phyloP scores from a whole-genome alignment of 1,284 basidiomycete species.

The Apiotrichum gracile region DNA sequence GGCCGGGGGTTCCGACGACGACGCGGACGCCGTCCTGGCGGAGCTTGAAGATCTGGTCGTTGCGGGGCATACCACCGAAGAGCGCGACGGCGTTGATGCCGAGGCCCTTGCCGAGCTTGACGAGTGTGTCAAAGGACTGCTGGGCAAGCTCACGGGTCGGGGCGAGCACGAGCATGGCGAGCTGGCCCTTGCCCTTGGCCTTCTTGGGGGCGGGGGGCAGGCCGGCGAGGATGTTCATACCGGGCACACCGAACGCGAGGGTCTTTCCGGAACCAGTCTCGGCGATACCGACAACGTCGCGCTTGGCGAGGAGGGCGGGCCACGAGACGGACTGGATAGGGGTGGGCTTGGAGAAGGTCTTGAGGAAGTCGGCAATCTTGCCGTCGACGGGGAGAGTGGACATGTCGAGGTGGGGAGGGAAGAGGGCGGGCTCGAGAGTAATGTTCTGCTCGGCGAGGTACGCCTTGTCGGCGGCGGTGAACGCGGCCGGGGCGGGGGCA shows the following conservation, averaged over 20 bases:
- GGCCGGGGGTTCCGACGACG: constrained; percentile 89
- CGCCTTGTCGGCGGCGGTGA: constrained; percentile 52
- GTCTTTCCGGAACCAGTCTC: constrained; percentile 98
- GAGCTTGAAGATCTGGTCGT: constrained; percentile 64
- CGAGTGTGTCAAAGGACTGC: constrained; percentile 84
- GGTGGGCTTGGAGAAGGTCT: constrained; percentile 77
- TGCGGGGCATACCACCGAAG: constrained; percentile 88
- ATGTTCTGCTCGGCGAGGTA: constrained; percentile 70
- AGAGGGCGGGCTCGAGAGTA: constrained; percentile 57
- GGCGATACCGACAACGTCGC: constrained; percentile 91
- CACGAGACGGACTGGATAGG: constrained; percentile 95
- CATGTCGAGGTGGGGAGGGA: constrained; percentile 73
- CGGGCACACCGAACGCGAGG: constrained; percentile 87
- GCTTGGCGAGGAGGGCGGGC: constrained; percentile 76
- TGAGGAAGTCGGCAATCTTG: constrained; percentile 59
- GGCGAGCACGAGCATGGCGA: constrained; percentile 79
- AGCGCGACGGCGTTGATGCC: constrained; percentile 76
- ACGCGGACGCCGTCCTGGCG: constrained; percentile 61
- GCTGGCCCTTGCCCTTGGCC: constrained; percentile 40
- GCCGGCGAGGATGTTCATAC: constrained; percentile 54
- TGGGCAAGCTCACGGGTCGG: constrained; percentile 92
- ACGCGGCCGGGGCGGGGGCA: constrained; percentile 21
- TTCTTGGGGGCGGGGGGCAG: constrained; percentile 19
- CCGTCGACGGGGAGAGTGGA: constrained; percentile 61
- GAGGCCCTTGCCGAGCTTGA: constrained; percentile 67